Percentiles rank a stretch among this genome's conserved stretches.
Conservation (phyloP, 2,329 filamentous ascomycete species). For the Fusarium coffeatum region DNA sequence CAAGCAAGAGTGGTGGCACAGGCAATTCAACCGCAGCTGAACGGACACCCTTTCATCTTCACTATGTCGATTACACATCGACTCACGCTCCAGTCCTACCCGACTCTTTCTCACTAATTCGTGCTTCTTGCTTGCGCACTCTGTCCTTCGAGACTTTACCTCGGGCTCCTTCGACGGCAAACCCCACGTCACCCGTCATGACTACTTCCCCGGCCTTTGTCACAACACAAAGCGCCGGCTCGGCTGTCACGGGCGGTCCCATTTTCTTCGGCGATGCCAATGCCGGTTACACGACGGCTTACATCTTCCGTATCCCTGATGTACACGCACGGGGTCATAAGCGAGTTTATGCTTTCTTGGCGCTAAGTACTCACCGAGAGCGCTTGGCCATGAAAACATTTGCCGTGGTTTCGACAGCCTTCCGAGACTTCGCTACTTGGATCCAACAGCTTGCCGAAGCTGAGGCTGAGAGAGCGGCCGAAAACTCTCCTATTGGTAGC, state of each 20-base stretch:
- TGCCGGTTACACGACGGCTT: slow-evolving; percentile 75
- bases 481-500: slow-evolving; percentile 56
- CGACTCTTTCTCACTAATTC: slow-evolving; percentile 73
- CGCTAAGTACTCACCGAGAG: slow-evolving; percentile 73
- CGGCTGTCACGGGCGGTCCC: slow-evolving; percentile 70
- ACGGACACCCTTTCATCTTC: slow-evolving; percentile 64
- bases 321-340: slow-evolving; percentile 75
- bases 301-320: slow-evolving; percentile 76
- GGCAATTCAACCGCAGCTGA: slow-evolving; percentile 64
- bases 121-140: slow-evolving; percentile 73
- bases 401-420: slow-evolving; percentile 69
- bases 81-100: slow-evolving; percentile 72
- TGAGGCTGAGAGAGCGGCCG: slow-evolving; percentile 68
- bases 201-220: slow-evolving; percentile 62
- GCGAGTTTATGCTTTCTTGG: slow-evolving; percentile 75
- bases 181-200: slow-evolving; percentile 52
- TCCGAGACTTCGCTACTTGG: slow-evolving; percentile 73
- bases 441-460: slow-evolving; percentile 73
- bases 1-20: slow-evolving; percentile 58
- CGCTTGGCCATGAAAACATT: slow-evolving; percentile 74
- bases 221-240: slow-evolving; percentile 64
- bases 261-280: slow-evolving; percentile 76
- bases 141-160: slow-evolving; percentile 75
- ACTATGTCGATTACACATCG: slow-evolving; percentile 76
- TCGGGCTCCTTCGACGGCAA: slow-evolving; percentile 61